These are phyloP conservation scores for Venturia nashicola DNA, from an alignment of 2,329 filamentous ascomycete species.

Conservation along the genomic window DNA sequence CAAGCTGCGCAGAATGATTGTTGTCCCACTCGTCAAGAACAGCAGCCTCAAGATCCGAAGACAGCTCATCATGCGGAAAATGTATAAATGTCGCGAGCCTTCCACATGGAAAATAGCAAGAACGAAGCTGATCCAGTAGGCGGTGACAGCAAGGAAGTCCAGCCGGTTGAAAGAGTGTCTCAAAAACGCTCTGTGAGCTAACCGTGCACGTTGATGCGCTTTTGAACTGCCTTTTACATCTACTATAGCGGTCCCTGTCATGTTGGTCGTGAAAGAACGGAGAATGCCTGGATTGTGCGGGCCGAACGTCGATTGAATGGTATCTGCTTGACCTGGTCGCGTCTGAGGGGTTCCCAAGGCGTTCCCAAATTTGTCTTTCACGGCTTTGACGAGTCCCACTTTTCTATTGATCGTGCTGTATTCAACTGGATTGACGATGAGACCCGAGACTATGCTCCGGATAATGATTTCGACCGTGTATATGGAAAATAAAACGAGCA, in stretches of 20 bases:
- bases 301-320: slow-evolving; percentile 19
- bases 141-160: slow-evolving; percentile 87
- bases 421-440: slow-evolving; percentile 79
- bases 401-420: slow-evolving; percentile 83
- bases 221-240: slow-evolving; percentile 41
- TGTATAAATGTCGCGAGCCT: slow-evolving; percentile 57
- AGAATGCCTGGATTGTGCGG: slow-evolving; percentile 47
- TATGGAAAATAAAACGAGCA: slow-evolving; percentile 72
- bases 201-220: slow-evolving; percentile 70
- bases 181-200: slow-evolving; percentile 84
- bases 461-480: slow-evolving; percentile 79
- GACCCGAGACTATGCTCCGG: slow-evolving; percentile 83
- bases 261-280: slow-evolving; percentile 63
- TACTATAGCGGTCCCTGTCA: slow-evolving; percentile 35
- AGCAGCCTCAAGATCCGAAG: slow-evolving; percentile 85
- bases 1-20: slow-evolving; percentile 81
- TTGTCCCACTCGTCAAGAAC: slow-evolving; percentile 83
- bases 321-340: slow-evolving; percentile 26
- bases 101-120: slow-evolving; percentile 62
- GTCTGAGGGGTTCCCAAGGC: slow-evolving; percentile 27
- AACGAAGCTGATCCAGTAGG: slow-evolving; percentile 84
- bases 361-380: slow-evolving; percentile 62
- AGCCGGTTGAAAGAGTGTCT: slow-evolving; percentile 92
- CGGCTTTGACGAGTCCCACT: slow-evolving; percentile 58
- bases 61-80: slow-evolving; percentile 95